phyloP scores from a whole-genome alignment of 139 green algal genomes.

The Coccomyxa sp. region DNA sequence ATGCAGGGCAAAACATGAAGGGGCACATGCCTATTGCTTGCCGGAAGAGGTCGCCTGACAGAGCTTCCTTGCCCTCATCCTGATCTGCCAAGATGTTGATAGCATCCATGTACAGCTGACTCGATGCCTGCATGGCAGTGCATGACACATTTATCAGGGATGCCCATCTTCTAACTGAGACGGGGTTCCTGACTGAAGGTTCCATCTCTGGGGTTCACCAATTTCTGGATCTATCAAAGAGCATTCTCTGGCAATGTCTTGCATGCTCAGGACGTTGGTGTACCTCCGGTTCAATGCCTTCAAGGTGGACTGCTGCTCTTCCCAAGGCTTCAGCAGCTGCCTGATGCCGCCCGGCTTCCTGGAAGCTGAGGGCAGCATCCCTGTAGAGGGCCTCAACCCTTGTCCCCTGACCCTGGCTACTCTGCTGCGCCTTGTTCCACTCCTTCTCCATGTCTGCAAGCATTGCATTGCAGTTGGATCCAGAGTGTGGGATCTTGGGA shows the following conservation, averaged over 20 bases:
- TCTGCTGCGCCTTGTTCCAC: too few relatives aligned
- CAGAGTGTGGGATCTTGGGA: neutral
- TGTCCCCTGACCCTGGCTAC: too few relatives aligned
- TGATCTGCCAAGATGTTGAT: constrained; percentile 47
- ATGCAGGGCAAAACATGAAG: constrained; percentile 3
- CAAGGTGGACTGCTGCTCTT: constrained; percentile 49
- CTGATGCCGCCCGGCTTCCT: constrained; percentile 39
- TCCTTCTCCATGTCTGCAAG: neutral
- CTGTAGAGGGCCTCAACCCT: constrained; percentile 15
- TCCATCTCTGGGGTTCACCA: neutral
- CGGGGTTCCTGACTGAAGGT: too few relatives aligned
- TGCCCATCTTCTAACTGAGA: neutral
- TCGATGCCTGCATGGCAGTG: constrained; percentile 15
- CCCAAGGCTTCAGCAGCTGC: constrained; percentile 58
- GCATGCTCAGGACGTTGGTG: neutral
- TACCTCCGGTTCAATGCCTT: constrained; percentile 46
- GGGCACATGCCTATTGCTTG: constrained; percentile 20
- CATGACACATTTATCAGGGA: neutral
- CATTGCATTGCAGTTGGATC: neutral
- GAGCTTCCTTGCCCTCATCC: constrained; percentile 42
- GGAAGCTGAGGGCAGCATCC: constrained; percentile 42
- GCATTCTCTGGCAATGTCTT: neutral
- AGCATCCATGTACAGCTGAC: constrained; percentile 31
- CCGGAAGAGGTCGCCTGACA: constrained; percentile 45
- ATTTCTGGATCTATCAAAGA: neutral